Evolutionary conservation across 2,329 filamentous ascomycete species (phyloP), one percentile per base, ranked within the genome.

Genomic region (Aspergillus sp.): DNA sequence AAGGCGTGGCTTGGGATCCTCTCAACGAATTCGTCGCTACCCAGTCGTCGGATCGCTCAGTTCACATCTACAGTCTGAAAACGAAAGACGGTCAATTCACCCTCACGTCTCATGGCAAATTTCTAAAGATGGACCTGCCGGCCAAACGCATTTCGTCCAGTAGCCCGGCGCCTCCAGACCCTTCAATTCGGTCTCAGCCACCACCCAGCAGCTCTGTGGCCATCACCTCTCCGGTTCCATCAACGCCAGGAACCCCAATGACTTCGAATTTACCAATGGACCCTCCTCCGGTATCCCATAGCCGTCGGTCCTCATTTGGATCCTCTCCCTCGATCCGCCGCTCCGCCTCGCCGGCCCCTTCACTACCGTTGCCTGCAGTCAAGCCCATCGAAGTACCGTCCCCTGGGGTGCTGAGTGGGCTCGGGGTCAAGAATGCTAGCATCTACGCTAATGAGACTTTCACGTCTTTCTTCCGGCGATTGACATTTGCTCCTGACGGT

Each of bases 1-100:
- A 99, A 75, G 94, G 94, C 45, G 95, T 99, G 6, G 89, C 94
- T 4, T 99, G 94, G 95, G 95, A 99, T 76, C 95, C 94, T 20
- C 76, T 97, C 51, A 97, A 97, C 75, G 94, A 99, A 75, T 99
- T 92, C 71, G 92, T 99, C 55, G 94, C 94, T 34, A 99, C 94
- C 1, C 94, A 99, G 70, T 99, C 94, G 5, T 99, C 94, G 4
- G 94, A 99, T 75, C 88, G 94, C 68, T 97, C 94, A 2, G 93
- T 97, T 13, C 95, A 99, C 72, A 94, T 99, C 61, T 99, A 99
- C 76, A 93, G 89, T 1, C 78, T 99, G 58, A 96, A 91, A 77
- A 96, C 89, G 19, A 99, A 97, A 68, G 94, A 99, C 64, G 94
- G 94, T 25, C 91, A 96, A 62, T 96, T 96, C 68, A 91, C 91